These are phyloP conservation scores for Solanum clarkiae DNA, from an alignment of 257 asterid genomes.

Conservation along the genomic window DNA sequence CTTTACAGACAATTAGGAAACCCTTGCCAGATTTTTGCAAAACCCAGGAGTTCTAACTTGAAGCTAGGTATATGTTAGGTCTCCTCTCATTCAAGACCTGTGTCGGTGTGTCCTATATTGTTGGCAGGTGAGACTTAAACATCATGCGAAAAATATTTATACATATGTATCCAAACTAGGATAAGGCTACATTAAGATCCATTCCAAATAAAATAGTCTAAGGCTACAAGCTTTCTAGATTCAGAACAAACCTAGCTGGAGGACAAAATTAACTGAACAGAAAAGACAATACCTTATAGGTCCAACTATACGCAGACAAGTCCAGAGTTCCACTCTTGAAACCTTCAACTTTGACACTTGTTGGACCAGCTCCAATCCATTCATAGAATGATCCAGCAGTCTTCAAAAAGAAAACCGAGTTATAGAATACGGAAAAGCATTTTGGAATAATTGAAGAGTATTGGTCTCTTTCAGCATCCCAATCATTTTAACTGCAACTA, in stretches of 20 bases:
- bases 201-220: background rate
- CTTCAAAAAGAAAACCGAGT: conserved; percentile 19
- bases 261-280: background rate
- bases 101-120: background rate
- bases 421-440: background rate
- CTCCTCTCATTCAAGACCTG: background rate
- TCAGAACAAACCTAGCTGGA: background rate
- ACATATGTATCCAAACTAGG: background rate
- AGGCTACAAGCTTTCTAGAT: background rate
- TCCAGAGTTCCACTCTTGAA: conserved; percentile 50
- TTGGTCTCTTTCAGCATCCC: background rate
- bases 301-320: conserved; percentile 58
- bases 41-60: background rate
- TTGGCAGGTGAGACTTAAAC: background rate
- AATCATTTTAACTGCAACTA: background rate
- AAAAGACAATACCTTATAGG: conserved; percentile 46
- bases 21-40: background rate
- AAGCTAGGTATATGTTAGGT: background rate
- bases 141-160: background rate
- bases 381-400: conserved; percentile 87
- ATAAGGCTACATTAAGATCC: background rate
- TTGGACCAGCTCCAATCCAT: conserved; percentile 85
- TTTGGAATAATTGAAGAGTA: background rate
- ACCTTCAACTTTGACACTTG: conserved; percentile 56
- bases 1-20: background rate